phyloP scores from a whole-genome alignment of 257 asterid species.

The Nicotiana knightiana region DNA sequence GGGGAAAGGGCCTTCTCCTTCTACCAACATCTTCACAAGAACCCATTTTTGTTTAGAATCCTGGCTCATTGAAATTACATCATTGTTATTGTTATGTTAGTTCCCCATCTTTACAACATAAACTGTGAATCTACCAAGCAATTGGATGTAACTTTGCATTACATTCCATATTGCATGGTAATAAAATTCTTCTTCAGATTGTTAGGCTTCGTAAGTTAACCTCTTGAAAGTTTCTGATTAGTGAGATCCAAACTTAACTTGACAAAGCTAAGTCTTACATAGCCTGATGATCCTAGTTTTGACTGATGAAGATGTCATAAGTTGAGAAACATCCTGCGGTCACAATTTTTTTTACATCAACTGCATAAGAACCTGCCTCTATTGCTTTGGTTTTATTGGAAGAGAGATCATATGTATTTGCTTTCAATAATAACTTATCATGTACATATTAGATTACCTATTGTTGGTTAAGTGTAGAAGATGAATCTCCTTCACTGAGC shows the following conservation, averaged over 20 bases:
- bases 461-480: background rate
- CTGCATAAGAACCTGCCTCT: background rate
- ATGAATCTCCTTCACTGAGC: background rate
- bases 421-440: background rate
- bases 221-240: background rate
- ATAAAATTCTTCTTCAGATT: background rate
- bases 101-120: background rate
- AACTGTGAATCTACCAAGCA: background rate
- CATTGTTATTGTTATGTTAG: background rate
- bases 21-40: background rate
- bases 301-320: background rate
- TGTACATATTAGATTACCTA: background rate
- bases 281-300: background rate
- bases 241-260: background rate
- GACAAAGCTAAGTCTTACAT: background rate
- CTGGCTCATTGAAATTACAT: background rate
- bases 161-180: background rate
- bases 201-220: background rate
- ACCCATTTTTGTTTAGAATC: background rate
- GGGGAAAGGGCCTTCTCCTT: background rate
- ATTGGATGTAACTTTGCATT: background rate
- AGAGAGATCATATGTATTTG: background rate
- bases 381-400: background rate
- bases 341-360: background rate
- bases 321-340: background rate